Evolutionary conservation across 169 alveolate species (phyloP), one percentile per base, ranked within the genome.

Genomic region (Plasmodium sp.): DNA sequence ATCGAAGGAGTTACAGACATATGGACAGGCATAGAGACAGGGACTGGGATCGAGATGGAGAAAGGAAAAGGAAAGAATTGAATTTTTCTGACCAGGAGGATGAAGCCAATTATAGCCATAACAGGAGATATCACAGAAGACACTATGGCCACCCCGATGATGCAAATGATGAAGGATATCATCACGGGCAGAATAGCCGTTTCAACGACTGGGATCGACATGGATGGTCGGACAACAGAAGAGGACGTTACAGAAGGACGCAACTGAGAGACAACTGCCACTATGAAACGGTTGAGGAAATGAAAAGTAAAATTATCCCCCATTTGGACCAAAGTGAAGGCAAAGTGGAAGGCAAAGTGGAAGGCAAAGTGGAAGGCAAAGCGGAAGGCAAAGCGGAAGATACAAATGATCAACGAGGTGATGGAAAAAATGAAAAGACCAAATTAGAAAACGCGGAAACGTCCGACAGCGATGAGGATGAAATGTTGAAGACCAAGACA

Each of bases 211-310:
- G 74, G 41, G 83, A 83, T 36, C 39, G 41, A 83, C 74, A 58
- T 45, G 48, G 58, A 12, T 27, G 43, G 67, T 45, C 45, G 12
- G 71, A 41, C 18, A 22, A 33, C 22, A 84, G 93, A 84, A 67
- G 58, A 71, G 54, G 43, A 33, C 93, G 45, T 6, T 41, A 36
- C 27, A 84, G 93, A 84, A 84, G 72, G 45, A 84, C 93, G 10
- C 77, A 84, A 48, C 41, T 84, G 72, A 39, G 83, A 72, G 93
- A 84, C 77, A 72, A 84, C 18, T 84, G 58, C 45, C 83, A 84
- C 72, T 84, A 84, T 31, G 93, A 84, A 84, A 84, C 73, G 14
- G 93, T 84, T 31, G 93, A 84, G 34, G 93, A 84, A 41, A 72
- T 82, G 12, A 34, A 82, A 54, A 45, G 43, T 51, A 82, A 82